Evolutionary conservation across 768 basidiomycete species (phyloP), one percentile per base, ranked within the genome.

Genomic region (Amanita rubescens): DNA sequence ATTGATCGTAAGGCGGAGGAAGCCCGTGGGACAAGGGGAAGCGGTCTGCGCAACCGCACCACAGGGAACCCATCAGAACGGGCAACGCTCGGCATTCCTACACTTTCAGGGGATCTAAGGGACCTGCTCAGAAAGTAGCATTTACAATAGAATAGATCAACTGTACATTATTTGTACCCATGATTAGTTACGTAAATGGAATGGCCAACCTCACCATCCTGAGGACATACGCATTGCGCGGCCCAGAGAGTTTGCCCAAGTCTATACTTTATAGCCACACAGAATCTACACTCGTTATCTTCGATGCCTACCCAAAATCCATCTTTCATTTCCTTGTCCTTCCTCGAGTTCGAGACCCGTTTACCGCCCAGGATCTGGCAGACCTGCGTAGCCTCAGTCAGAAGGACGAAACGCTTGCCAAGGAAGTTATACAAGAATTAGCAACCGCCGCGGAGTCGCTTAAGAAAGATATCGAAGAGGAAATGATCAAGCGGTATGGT

Each of bases 321-420:
- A 85, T 82, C 52, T 94, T 91, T 65, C 94, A 96, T 68, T 87
- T 93, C 62, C 76, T 96, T 41, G 67, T 95, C 52, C 74, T 95
- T n/a, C 94, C 94, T 37, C 78, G 83, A 61, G 57, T 75, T 53
- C 62, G 71, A 49, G 33, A 38, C 14, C 43, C 52, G 7, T 58
- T 67, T 47, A 65, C 60, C 9, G 55, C 62, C 3, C 45, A 63
- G 14, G 74, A 76, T 27, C 71, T 90, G 35, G 60, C 73, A 19
- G 79, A 73, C 63, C 72, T 95, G 17, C 73, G 71, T 51, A 68
- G 78, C 11, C 69, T 93, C 35, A 64, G 85, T 61, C 72, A 67
- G 50, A 70, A 73, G 30, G 77, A 84, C 62, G 81, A 77, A 62
- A 70, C 68, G 19, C 66, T 65, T 35, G 84, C 84, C 24, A 78